A percentile compares a stretch with the other conserved stretches of the same genome.
Evolutionary conservation across 2,329 filamentous ascomycete genomes (phyloP).

Genomic region (Pseudocercospora crystallina): DNA sequence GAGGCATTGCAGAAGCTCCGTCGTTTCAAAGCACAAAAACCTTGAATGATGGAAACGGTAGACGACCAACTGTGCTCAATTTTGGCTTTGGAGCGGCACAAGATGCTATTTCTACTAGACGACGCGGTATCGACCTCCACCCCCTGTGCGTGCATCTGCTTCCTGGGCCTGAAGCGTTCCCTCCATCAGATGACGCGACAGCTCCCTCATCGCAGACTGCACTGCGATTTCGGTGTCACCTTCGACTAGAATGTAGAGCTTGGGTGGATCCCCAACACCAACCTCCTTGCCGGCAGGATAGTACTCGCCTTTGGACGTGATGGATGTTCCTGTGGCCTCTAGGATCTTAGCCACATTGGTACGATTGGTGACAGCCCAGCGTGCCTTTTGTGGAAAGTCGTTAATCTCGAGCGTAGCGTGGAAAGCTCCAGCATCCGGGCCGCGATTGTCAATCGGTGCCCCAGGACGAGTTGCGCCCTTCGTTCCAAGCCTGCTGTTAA

Average conservation of each 20-base stretch:
- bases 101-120: constrained; percentile 50
- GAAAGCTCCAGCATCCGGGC: constrained; percentile 92
- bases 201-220: constrained; percentile 82
- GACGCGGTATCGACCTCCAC: constrained; percentile 77
- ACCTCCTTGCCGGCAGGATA: constrained; percentile 82
- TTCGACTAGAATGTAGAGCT: constrained; percentile 96
- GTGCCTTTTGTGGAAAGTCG: constrained; percentile 96
- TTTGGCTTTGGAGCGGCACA: not conserved
- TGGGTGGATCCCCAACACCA: constrained; percentile 72
- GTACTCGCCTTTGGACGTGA: constrained; percentile 94
- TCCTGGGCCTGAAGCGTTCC: constrained; percentile 87
- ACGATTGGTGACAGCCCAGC: constrained; percentile 97
- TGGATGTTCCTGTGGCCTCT: constrained; percentile 89
- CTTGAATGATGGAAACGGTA: no score
- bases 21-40: no score
- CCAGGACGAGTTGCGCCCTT: constrained; percentile 83
- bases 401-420: constrained; percentile 98
- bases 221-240: constrained; percentile 94
- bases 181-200: constrained; percentile 84
- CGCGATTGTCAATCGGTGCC: constrained; percentile 97
- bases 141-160: constrained; percentile 74
- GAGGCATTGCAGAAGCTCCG: no score
- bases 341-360: constrained; percentile 98
- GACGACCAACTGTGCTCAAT: no score
- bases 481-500: constrained; percentile 85